Conservation (phyloP, 1,284 basidiomycete genomes). For the Cutaneotrichosporon cyanovorans region DNA sequence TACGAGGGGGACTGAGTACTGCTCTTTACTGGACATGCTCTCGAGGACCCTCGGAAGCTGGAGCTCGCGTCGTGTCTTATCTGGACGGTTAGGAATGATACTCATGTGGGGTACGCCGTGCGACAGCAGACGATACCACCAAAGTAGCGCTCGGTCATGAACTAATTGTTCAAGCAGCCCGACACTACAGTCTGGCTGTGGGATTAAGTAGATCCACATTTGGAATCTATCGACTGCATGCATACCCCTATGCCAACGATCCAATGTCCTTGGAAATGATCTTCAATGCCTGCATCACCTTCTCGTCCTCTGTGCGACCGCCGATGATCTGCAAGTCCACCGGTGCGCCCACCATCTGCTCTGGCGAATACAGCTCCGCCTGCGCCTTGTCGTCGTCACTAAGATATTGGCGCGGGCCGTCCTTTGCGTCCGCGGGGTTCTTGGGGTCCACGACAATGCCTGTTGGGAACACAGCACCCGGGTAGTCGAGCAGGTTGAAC, state of each 20-base stretch:
- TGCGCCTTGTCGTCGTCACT: slow-evolving; percentile 49
- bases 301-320: slow-evolving; percentile 24
- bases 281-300: slow-evolving; percentile 17
- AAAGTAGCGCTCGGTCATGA: too few species aligned
- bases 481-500: slow-evolving; percentile 64
- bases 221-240: not conserved
- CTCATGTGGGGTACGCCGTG: too few species aligned
- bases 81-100: too few species aligned
- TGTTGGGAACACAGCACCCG: slow-evolving; percentile 59
- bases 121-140: too few species aligned
- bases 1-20: too few species aligned
- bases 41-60: too few species aligned
- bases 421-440: slow-evolving; percentile 3
- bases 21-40: too few species aligned
- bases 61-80: too few species aligned
- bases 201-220: too few species aligned
- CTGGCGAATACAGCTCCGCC: slow-evolving; percentile 49
- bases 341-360: slow-evolving; percentile 20
- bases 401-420: slow-evolving; percentile 47
- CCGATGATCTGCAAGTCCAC: slow-evolving; percentile 22
- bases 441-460: slow-evolving; percentile 37
- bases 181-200: too few species aligned
- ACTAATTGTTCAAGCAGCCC: too few species aligned
- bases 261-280: slow-evolving; percentile 8
- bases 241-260: not conserved